These are phyloP conservation scores for Aspergillus aculeatus DNA, from an alignment of 2,329 filamentous ascomycete species.

Conservation along the genomic window DNA sequence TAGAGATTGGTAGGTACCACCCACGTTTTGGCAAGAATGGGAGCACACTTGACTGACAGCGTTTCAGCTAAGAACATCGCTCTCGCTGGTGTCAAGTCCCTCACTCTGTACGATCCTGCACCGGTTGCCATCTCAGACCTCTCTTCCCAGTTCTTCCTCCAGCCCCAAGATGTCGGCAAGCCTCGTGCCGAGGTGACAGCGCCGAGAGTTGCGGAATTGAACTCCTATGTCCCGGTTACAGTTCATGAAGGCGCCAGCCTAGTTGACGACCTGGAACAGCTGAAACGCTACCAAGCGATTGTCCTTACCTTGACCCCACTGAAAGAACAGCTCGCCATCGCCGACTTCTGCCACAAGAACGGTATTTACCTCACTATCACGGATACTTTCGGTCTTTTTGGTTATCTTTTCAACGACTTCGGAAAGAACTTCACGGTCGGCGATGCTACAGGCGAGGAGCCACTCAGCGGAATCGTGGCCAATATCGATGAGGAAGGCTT, in stretches of 20 bases:
- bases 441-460: constrained; percentile 87
- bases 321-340: constrained; percentile 76
- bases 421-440: constrained; percentile 89
- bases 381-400: constrained; percentile 91
- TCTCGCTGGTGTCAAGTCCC: constrained; percentile 94
- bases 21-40: neutral
- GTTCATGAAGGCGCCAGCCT: constrained; percentile 67
- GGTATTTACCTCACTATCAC: constrained; percentile 85
- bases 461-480: constrained; percentile 82
- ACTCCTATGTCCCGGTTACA: constrained; percentile 89
- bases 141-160: constrained; percentile 96
- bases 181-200: constrained; percentile 82
- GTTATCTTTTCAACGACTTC: constrained; percentile 95
- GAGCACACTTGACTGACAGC: constrained; percentile 8
- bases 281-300: constrained; percentile 89
- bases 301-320: constrained; percentile 84
- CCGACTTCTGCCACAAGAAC: constrained; percentile 91
- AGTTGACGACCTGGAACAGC: constrained; percentile 71
- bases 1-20: constrained; percentile 67
- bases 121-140: constrained; percentile 83
- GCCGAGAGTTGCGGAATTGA: constrained; percentile 88
- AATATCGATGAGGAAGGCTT: constrained; percentile 85
- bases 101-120: constrained; percentile 87
- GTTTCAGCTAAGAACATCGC: constrained; percentile 89
- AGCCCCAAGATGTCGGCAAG: constrained; percentile 83